A percentile compares a stretch with the other conserved stretches of the same genome.
Evolutionary conservation across 768 basidiomycete genomes (phyloP).

Genomic region (Trametopsis cervina): DNA sequence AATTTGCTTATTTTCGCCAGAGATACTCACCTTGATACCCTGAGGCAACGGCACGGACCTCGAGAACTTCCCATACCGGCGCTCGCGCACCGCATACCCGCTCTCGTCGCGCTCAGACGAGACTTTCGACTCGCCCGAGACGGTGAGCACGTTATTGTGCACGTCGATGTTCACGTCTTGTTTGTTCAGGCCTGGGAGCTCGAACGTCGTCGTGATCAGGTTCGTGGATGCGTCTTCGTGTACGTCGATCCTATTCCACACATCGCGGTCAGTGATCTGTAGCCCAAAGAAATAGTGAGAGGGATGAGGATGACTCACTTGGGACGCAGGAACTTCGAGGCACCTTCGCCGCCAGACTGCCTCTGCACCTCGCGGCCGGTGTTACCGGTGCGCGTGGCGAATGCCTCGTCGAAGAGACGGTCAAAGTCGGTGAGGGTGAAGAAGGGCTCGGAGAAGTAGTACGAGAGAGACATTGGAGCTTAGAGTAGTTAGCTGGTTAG

Average conservation of each 20-base stretch:
- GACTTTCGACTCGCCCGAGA: constrained; percentile 41
- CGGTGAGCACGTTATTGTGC: constrained; percentile 39
- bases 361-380: constrained; percentile 10
- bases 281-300: not conserved
- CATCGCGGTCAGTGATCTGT: not conserved
- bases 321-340: constrained; percentile 14
- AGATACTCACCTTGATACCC: constrained; percentile 14
- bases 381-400: constrained; percentile 1
- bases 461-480: constrained; percentile 13
- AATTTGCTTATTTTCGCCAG: not conserved
- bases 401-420: constrained; percentile 20
- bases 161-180: constrained; percentile 47
- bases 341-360: constrained; percentile 3
- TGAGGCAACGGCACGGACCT: constrained; percentile 16
- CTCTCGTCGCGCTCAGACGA: constrained; percentile 27
- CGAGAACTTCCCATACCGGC: constrained; percentile 24
- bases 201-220: constrained; percentile 47
- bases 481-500: too few species aligned
- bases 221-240: constrained; percentile 42
- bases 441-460: constrained; percentile 34
- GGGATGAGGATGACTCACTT: constrained; percentile 4
- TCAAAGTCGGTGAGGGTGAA: constrained; percentile 31
- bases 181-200: constrained; percentile 48
- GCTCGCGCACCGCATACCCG: constrained; percentile 29
- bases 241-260: constrained; percentile 45